Evolutionary conservation across 371 early-diverging fungal genomes (phyloP).

Genomic region (Lichtheimia ramosa): DNA sequence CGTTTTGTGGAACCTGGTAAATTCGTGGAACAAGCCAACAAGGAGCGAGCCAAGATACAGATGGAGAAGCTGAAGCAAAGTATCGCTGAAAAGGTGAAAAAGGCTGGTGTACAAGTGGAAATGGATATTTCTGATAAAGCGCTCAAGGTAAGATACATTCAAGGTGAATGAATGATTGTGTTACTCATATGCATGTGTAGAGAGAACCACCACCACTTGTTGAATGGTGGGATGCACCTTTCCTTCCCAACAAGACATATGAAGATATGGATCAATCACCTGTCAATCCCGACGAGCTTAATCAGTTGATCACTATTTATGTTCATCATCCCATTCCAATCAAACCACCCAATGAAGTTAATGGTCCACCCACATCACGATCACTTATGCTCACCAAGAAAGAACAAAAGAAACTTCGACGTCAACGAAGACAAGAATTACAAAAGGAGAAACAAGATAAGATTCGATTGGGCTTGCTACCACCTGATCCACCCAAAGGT

Average conservation of each 20-base stretch:
- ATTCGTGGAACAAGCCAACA: slow-evolving; percentile 78
- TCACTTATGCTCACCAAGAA: slow-evolving; percentile 90
- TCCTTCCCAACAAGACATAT: slow-evolving; percentile 74
- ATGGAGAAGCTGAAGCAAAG: slow-evolving; percentile 84
- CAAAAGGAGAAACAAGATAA: slow-evolving; percentile 94
- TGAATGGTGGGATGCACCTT: slow-evolving; percentile 97
- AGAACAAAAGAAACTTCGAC: slow-evolving; percentile 89
- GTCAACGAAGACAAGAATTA: slow-evolving; percentile 84
- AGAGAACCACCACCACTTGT: slow-evolving; percentile 77
- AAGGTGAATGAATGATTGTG: slow-evolving; percentile 1
- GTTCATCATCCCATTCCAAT: slow-evolving; percentile 94
- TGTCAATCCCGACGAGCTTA: slow-evolving; percentile 38
- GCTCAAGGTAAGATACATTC: slow-evolving; percentile 57
- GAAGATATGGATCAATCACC: slow-evolving; percentile 53
- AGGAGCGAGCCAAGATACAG: slow-evolving; percentile 74
- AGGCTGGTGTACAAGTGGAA: slow-evolving; percentile 84
- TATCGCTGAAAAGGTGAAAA: slow-evolving; percentile 80
- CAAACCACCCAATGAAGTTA: slow-evolving; percentile 74
- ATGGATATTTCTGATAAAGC: slow-evolving; percentile 72
- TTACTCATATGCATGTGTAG: slow-evolving; percentile 18
- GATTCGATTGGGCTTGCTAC: slow-evolving; percentile 88
- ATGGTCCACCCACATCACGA: slow-evolving; percentile 56
- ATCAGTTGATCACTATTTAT: slow-evolving; percentile 72
- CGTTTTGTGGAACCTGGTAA: slow-evolving; percentile 84
- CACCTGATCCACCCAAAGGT: slow-evolving; percentile 89